A percentile compares a stretch with the other conserved stretches of the same genome.
Evolutionary conservation across 768 basidiomycete species (phyloP).

Genomic region (Pulveroboletus sp.): DNA sequence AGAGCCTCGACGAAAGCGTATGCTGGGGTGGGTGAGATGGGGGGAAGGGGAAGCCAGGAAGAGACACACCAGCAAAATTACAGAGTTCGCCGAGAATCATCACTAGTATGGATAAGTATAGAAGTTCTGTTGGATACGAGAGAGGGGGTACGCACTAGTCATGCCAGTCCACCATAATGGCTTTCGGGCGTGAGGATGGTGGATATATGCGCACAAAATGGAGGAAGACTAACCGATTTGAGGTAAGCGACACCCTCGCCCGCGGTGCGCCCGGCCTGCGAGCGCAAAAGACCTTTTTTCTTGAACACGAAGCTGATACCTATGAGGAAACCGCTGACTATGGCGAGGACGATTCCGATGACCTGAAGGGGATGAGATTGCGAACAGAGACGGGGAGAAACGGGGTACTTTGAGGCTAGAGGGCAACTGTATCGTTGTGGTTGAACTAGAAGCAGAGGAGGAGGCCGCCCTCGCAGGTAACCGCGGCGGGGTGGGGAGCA

Average conservation of each 20-base stretch:
- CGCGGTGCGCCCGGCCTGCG: slow-evolving; percentile 72
- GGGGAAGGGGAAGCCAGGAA: neutral
- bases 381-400: neutral
- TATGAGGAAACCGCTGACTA: slow-evolving; percentile 81
- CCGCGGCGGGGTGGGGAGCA: slow-evolving; percentile 6
- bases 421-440: slow-evolving; percentile 32
- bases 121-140: neutral
- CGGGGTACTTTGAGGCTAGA: slow-evolving; percentile 49
- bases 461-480: slow-evolving; percentile 27
- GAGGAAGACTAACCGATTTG: slow-evolving; percentile 65
- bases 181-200: slow-evolving; percentile 32
- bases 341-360: slow-evolving; percentile 73
- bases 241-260: slow-evolving; percentile 93
- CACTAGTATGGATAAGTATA: slow-evolving; percentile 39
- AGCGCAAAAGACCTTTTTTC: slow-evolving; percentile 86
- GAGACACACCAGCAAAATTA: slow-evolving; percentile 71
- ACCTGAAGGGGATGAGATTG: slow-evolving; percentile 38
- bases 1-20: slow-evolving; percentile 92
- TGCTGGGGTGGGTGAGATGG: slow-evolving; percentile 35
- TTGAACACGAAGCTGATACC: slow-evolving; percentile 95
- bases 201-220: slow-evolving; percentile 4
- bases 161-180: slow-evolving; percentile 93
- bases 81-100: slow-evolving; percentile 91
- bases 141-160: slow-evolving; percentile 46
- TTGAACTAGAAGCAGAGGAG: slow-evolving; percentile 35